Evolutionary conservation across 2,329 filamentous ascomycete genomes (phyloP), one percentile per base, ranked within the genome.

Genomic region (Xylariaceae sp.): DNA sequence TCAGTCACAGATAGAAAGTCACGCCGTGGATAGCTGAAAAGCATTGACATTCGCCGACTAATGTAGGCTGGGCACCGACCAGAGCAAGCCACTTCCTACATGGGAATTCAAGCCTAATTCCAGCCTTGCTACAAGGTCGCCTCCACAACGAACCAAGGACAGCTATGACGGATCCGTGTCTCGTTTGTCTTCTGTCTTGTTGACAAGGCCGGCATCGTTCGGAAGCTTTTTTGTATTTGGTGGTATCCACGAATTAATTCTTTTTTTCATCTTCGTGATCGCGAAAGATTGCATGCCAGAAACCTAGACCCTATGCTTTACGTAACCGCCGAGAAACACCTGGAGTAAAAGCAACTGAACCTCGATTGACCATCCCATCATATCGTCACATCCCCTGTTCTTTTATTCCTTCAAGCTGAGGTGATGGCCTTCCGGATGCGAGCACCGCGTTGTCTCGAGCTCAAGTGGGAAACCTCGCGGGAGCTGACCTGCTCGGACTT

Each of bases 391-490:
- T 50, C 54, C 37, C 43, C 49, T 41, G 36, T 29, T 48, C 36
- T 47, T 49, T 22, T 37, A 33, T 45, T 32, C 5, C 54, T 67
- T 71, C 82, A 85, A 67, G 81, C 77, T 67, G 78, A 74, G 59
- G 79, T 80, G 68, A 85, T 78, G 67, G 81, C 81, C 72, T 77
- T 73, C 71, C 76, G 80, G 63, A 77, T 64, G 60, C 79, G 79
- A 62, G 73, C 71, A 69, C 89, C 93, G 71, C 91, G 90, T 83
- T 98, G 93, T 80, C 92, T 88, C 67, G 87, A 88, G 80, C 74
- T 87, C 68, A 98, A 80, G 72, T 85, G 87, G 58, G 72, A 65
- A 53, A 74, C 69, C 62, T 85, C 79, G 62, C 83, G 82, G 64
- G 77, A 75, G 56, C 76, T 79, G 63, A 83, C 79, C 55, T 81